These are phyloP conservation scores for Solanum hybrid DNA, from an alignment of 305 asterid species.

Conservation along the genomic window DNA sequence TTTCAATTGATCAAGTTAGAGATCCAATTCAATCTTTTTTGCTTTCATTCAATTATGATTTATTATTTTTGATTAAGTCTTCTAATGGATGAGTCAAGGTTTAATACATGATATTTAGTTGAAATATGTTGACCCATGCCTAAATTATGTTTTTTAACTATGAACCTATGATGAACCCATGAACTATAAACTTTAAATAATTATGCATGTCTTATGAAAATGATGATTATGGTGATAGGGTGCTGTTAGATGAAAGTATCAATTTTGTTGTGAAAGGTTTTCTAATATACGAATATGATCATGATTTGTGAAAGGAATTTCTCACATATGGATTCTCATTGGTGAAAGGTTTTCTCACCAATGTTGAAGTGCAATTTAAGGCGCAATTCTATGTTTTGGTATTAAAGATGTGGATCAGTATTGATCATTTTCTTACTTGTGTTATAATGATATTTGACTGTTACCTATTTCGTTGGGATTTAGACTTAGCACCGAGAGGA, in stretches of 20 bases:
- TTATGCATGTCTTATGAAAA: background rate
- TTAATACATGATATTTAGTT: background rate
- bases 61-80: no score
- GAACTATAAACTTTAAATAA: background rate
- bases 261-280: background rate
- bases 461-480: no score
- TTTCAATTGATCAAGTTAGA: no score
- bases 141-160: background rate
- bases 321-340: background rate
- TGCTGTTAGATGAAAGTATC: background rate
- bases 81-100: background rate
- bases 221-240: background rate
- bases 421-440: background rate
- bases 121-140: background rate
- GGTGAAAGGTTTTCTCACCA: background rate
- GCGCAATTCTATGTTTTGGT: background rate
- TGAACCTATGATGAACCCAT: background rate
- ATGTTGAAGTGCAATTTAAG: no score
- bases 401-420: background rate
- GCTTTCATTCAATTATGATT: background rate
- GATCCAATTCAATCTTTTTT: background rate
- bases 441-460: background rate
- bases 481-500: background rate
- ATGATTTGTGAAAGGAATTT: no score
- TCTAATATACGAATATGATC: background rate